phyloP scores from a whole-genome alignment of 371 early-diverging fungal genomes.

The Umbelopsis sp. region DNA sequence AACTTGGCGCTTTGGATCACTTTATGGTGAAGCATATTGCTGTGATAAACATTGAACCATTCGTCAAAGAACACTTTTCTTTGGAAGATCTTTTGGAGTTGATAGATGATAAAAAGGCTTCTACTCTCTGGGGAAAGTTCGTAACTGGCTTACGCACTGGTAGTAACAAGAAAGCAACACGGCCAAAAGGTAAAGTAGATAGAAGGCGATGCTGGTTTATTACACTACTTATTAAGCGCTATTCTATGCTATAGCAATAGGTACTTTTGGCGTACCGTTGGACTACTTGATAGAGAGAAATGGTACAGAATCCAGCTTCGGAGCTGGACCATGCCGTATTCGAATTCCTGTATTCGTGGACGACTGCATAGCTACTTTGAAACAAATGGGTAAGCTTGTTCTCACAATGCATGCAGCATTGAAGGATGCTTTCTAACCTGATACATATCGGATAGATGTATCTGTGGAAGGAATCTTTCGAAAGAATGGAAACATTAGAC shows the following conservation, averaged over 20 bases:
- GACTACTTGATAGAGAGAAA: constrained; percentile 83
- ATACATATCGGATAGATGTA: constrained; percentile 50
- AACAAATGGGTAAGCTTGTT: constrained; percentile 71
- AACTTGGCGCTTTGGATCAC: constrained; percentile 81
- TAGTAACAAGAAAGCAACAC: constrained; percentile 61
- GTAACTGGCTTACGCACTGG: constrained; percentile 64
- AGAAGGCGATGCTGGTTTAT: too few relatives aligned
- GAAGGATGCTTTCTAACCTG: too few relatives aligned
- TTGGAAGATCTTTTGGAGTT: constrained; percentile 74
- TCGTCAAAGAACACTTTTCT: constrained; percentile 67
- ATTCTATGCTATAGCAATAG: constrained; percentile 41
- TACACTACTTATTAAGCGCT: neutral
- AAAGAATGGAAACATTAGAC: constrained; percentile 94
- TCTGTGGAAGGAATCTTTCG: constrained; percentile 94
- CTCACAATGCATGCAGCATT: neutral
- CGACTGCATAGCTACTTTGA: constrained; percentile 74
- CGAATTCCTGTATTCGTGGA: constrained; percentile 89
- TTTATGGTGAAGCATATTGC: constrained; percentile 89
- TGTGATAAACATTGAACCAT: constrained; percentile 72
- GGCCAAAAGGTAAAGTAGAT: constrained; percentile 53
- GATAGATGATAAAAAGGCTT: constrained; percentile 71
- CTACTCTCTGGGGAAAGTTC: constrained; percentile 75
- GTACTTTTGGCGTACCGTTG: constrained; percentile 91
- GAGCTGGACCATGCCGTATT: constrained; percentile 75
- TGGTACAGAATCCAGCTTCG: constrained; percentile 84